phyloP scores from a whole-genome alignment of 2,329 filamentous ascomycete species.

The Aureobasidium sp. region DNA sequence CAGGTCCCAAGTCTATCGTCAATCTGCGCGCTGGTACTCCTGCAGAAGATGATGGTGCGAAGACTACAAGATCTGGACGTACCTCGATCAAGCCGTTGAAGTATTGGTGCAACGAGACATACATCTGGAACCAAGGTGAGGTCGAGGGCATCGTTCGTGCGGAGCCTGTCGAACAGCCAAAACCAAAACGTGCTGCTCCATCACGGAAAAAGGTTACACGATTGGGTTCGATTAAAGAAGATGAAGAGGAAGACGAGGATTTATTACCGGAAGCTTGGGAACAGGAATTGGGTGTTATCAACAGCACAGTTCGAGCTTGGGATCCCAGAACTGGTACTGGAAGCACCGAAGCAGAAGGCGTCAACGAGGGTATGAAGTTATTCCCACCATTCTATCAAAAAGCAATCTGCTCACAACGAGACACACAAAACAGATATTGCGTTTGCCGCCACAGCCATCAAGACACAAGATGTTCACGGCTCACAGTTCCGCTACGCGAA shows the following conservation, averaged over 20 bases:
- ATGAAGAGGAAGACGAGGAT: constrained; percentile 46
- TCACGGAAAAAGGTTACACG: constrained; percentile 29
- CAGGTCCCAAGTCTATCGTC: constrained; percentile 16
- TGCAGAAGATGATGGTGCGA: constrained; percentile 44
- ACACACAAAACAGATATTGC: constrained; percentile 47
- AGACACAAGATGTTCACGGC: constrained; percentile 51
- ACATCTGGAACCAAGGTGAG: constrained; percentile 60
- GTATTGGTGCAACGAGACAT: constrained; percentile 79
- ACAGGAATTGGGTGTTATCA: constrained; percentile 54
- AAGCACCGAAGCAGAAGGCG: constrained; percentile 31
- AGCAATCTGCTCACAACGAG: neutral
- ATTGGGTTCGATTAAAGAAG: constrained; percentile 26
- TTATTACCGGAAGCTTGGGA: constrained; percentile 63
- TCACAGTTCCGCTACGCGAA: constrained; percentile 84
- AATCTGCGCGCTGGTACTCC: constrained; percentile 33
- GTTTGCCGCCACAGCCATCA: constrained; percentile 51
- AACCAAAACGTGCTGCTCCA: constrained; percentile 24
- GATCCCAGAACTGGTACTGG: constrained; percentile 26
- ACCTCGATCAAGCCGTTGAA: constrained; percentile 71
- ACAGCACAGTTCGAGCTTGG: constrained; percentile 58
- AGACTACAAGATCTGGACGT: constrained; percentile 69
- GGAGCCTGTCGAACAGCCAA: constrained; percentile 48
- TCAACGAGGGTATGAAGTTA: constrained; percentile 34
- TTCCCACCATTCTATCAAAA: neutral
- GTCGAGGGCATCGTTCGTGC: constrained; percentile 73